Evolutionary conservation across 768 basidiomycete genomes (phyloP).

Genomic region (Boletus edulis): DNA sequence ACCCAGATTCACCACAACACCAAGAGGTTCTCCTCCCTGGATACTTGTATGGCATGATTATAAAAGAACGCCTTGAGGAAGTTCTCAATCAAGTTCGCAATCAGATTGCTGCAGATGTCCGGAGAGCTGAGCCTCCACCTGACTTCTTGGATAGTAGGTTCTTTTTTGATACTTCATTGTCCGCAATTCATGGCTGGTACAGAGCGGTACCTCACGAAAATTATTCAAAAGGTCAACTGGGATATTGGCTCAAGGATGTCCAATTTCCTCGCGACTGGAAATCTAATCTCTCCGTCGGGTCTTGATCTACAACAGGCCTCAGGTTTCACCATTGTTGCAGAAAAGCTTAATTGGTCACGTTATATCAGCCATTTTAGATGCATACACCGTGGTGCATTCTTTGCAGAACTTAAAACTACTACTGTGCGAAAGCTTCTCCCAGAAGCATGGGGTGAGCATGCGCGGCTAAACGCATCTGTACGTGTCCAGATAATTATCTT

Average conservation of each 20-base stretch:
- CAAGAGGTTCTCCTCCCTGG: constrained; percentile 97
- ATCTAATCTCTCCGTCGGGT: constrained; percentile 90
- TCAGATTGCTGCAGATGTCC: constrained; percentile 70
- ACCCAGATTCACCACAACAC: constrained; percentile 98
- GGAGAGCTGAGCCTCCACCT: constrained; percentile 67
- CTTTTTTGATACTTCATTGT: neutral
- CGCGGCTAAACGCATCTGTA: neutral
- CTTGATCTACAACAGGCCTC: constrained; percentile 96
- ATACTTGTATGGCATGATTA: constrained; percentile 90
- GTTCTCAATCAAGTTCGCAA: constrained; percentile 69
- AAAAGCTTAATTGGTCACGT: constrained; percentile 98
- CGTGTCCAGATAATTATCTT: constrained; percentile 7
- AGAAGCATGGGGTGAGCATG: constrained; percentile 87
- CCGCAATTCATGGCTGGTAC: constrained; percentile 3
- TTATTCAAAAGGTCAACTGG: constrained; percentile 76
- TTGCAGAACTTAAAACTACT: constrained; percentile 97
- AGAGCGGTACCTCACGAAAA: constrained; percentile 83
- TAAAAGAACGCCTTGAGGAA: constrained; percentile 96
- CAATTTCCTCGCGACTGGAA: constrained; percentile 97
- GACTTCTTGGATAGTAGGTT: constrained; percentile 86
- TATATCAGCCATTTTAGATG: constrained; percentile 98
- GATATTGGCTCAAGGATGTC: constrained; percentile 88
- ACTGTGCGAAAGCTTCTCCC: constrained; percentile 94
- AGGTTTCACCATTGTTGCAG: constrained; percentile 98
- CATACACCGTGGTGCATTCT: constrained; percentile 99